Percentiles rank a stretch among this genome's conserved stretches.
Conservation (phyloP, 2,329 filamentous ascomycete species). For the Albifimbria verrucaria region DNA sequence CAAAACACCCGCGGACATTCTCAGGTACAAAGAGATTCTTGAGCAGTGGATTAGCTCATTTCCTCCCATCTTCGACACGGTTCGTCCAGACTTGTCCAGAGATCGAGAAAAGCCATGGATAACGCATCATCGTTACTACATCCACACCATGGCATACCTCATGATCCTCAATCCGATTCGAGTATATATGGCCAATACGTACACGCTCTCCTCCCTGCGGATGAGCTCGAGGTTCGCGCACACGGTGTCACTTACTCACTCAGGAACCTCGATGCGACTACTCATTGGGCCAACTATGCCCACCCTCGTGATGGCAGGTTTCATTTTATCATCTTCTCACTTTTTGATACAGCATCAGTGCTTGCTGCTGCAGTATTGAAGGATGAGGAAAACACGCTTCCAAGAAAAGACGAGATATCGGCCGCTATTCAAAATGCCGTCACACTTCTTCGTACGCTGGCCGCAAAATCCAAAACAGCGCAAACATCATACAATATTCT, state of each 20-base stretch:
- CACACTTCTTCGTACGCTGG: slow-evolving; percentile 26
- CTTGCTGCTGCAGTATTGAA: slow-evolving; percentile 49
- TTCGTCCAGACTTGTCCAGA: slow-evolving; percentile 35
- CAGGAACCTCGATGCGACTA: slow-evolving; percentile 36
- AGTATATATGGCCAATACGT: slow-evolving; percentile 37
- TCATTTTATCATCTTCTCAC: slow-evolving; percentile 47
- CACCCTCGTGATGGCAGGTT: slow-evolving; percentile 45
- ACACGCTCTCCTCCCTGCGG: slow-evolving; percentile 19
- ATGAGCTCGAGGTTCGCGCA: slow-evolving; percentile 31
- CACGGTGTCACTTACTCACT: slow-evolving; percentile 40
- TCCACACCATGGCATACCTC: slow-evolving; percentile 39
- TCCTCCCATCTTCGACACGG: slow-evolving; percentile 36
- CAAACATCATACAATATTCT: slow-evolving; percentile 32
- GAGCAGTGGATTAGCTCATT: slow-evolving; percentile 39
- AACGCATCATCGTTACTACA: slow-evolving; percentile 37
- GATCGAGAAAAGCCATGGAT: slow-evolving; percentile 38
- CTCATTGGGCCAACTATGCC: slow-evolving; percentile 38
- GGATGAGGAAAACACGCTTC: slow-evolving; percentile 35
- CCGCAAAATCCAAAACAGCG: slow-evolving; percentile 28
- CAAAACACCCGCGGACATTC: slow-evolving; percentile 20
- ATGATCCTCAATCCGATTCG: slow-evolving; percentile 45
- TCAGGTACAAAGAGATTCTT: slow-evolving; percentile 24
- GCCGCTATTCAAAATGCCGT: slow-evolving; percentile 32
- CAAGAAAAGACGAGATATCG: slow-evolving; percentile 35
- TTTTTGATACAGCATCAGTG: slow-evolving; percentile 48